Evolutionary conservation across 2,329 filamentous ascomycete species (phyloP).

Genomic region (Hymenoscyphus fraxineus): DNA sequence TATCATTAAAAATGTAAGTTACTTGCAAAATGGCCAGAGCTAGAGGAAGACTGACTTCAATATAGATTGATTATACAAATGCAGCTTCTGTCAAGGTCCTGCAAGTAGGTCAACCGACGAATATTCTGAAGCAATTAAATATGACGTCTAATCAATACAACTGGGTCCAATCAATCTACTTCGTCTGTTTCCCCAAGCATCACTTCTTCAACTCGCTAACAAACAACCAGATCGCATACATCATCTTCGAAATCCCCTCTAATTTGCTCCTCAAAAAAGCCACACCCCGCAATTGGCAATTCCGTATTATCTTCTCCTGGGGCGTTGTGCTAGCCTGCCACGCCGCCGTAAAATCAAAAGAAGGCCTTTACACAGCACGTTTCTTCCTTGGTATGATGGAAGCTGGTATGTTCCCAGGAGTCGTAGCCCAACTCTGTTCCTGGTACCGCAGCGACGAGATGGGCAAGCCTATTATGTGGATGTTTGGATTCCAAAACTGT

Average conservation of each 20-base stretch:
- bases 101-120: conserved; percentile 38
- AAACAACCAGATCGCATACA: conserved; percentile 37
- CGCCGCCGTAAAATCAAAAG: conserved; percentile 38
- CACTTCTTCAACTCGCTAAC: neutral
- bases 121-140: conserved; percentile 38
- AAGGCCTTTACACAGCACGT: conserved; percentile 38
- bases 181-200: conserved; percentile 30
- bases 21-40: neutral
- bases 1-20: conserved; percentile 40
- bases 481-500: conserved; percentile 40
- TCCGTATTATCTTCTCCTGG: conserved; percentile 38
- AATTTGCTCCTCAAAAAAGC: conserved; percentile 39
- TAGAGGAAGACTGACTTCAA: neutral
- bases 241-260: conserved; percentile 40
- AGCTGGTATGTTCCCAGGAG: conserved; percentile 42
- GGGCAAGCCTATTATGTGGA: conserved; percentile 41
- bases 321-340: conserved; percentile 39
- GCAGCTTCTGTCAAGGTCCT: conserved; percentile 42
- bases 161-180: conserved; percentile 40
- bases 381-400: conserved; percentile 42
- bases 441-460: conserved; percentile 48
- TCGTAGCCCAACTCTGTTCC: conserved; percentile 41
- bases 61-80: conserved; percentile 39
- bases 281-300: conserved; percentile 37
- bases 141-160: conserved; percentile 42